Base-by-base conservation (phyloP, 2,329 filamentous ascomycete species). In the Aspergillus caelatus region DNA sequence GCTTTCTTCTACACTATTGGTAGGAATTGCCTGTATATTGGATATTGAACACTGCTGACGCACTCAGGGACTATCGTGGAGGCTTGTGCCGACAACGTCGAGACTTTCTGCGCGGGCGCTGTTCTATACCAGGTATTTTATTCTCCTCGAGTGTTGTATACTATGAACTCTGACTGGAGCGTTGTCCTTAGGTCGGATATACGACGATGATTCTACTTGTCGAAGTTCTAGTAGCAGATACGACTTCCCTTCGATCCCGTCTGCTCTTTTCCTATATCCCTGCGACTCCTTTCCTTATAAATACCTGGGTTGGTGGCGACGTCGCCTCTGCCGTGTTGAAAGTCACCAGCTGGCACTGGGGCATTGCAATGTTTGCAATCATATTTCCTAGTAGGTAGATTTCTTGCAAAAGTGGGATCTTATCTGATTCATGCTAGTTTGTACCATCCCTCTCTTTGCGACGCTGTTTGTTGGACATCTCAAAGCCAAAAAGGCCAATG, bases 241-340 rank as follows among this genome's bases (percentile, higher is more conserved):
- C 88, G 30, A 89, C 88, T 2, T 89, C 88, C 1, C 84, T 86
- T 8, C 84, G 87, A 16, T 81, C 86, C 12, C 86, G 88, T 70
- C 79, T 90, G 10, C 79, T 90, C 68, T 90, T 89, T 79, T 88
- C 85, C 55, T 90, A 88, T 70, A 78, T 90, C n/a, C 86, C 86
- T 0, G 84, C 85, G 0, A 72, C 83, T 3, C 87, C 87, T 0
- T 88, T 87, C 68, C 71, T 89, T 52, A 79, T 87, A 73, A 89
- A 89, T 69, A 87, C 87, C 0, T 90, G 87, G 87, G 81, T 89
- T 16, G 85, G 85, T 64, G 88, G 87, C 23, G 83, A 86, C 65
- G 76, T 90, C 57, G 82, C 85, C 0, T 71, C 74, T 0, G 80
- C 84, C 0, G 84, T 89, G 0, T 70, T 89, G 23, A 68, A 62